phyloP scores from a whole-genome alignment of 1,284 basidiomycete genomes.

The Ustilago sp. region DNA sequence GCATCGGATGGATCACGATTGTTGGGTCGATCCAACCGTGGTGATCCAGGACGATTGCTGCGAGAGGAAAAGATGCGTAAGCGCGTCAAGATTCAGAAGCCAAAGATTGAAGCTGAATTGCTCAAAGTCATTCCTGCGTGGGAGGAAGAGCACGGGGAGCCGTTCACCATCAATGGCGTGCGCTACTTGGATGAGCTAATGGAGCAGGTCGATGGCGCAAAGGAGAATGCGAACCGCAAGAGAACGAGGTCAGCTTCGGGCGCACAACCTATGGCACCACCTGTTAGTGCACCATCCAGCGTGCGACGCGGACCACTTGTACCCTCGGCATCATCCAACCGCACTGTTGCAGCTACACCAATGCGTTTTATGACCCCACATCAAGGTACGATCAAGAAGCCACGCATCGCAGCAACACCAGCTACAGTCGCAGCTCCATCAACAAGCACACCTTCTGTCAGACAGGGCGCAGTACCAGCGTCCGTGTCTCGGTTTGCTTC shows the following conservation, averaged over 20 bases:
- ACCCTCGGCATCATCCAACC: slow-evolving; percentile 30
- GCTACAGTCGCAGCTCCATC: slow-evolving; percentile 28
- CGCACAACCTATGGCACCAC: slow-evolving; percentile 22
- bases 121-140: slow-evolving; percentile 82
- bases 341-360: slow-evolving; percentile 33
- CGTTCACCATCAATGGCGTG: slow-evolving; percentile 87
- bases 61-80: slow-evolving; percentile 98
- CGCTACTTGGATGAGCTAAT: slow-evolving; percentile 81
- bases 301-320: slow-evolving; percentile 36
- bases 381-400: slow-evolving; percentile 46
- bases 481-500: slow-evolving; percentile 35
- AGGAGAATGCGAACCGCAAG: slow-evolving; percentile 52
- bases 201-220: slow-evolving; percentile 56
- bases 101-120: slow-evolving; percentile 87
- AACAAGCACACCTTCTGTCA: slow-evolving; percentile 20
- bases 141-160: slow-evolving; percentile 82
- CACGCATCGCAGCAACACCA: slow-evolving; percentile 32
- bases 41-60: slow-evolving; percentile 74
- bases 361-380: slow-evolving; percentile 38
- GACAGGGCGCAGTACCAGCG: slow-evolving; percentile 21
- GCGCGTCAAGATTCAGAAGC: slow-evolving; percentile 92
- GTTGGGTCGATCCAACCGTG: slow-evolving; percentile 75
- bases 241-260: slow-evolving; percentile 34
- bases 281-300: slow-evolving; percentile 35
- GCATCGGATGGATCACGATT: slow-evolving; percentile 73